Percentiles rank a stretch among this genome's conserved stretches.
phyloP scores from a whole-genome alignment of 192 early-diverging fungal species.

The Gonapodya prolifera region DNA sequence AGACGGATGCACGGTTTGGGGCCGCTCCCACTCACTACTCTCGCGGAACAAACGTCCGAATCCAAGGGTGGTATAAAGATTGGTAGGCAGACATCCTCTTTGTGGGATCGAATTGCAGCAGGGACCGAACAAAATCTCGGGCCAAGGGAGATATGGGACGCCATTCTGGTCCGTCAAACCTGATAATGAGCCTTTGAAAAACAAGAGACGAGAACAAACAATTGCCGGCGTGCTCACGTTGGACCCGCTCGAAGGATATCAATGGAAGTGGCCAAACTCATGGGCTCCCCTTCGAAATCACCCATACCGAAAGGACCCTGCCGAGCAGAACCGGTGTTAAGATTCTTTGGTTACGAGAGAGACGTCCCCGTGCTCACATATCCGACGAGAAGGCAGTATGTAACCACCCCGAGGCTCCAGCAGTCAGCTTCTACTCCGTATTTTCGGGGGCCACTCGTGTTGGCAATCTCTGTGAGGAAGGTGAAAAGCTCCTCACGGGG shows the following conservation, averaged over 20 bases:
- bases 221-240: background rate
- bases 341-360: background rate
- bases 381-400: background rate
- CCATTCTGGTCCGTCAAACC: background rate
- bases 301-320: background rate
- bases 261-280: background rate
- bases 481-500: no score
- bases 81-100: constrained; percentile 67
- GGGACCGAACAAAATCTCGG: constrained; percentile 51
- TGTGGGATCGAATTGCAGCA: constrained; percentile 53
- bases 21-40: background rate
- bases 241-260: background rate
- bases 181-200: no score
- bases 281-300: background rate
- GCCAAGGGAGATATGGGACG: background rate
- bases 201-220: no score
- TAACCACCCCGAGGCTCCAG: background rate
- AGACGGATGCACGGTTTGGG: background rate
- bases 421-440: background rate
- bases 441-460: background rate
- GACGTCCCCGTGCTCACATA: background rate
- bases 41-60: constrained; percentile 15
- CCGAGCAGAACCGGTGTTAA: background rate
- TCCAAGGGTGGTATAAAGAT: constrained; percentile 82
- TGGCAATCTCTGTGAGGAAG: background rate